Percentiles rank a stretch among this genome's conserved stretches.
Conservation (phyloP, 2,329 filamentous ascomycete genomes). For the Aspergillus aculeatinus region DNA sequence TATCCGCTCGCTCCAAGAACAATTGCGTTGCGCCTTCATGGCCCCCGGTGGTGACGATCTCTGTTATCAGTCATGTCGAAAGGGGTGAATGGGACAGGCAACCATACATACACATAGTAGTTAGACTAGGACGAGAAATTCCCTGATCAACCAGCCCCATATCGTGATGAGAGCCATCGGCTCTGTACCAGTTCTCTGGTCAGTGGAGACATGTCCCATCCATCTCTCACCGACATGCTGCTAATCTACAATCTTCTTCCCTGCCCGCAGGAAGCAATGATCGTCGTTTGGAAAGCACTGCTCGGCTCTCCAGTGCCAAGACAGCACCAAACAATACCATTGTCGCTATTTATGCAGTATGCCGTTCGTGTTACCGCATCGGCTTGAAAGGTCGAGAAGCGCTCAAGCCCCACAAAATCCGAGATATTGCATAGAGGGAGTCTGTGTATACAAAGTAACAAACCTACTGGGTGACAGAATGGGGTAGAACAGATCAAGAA, state of each 20-base stretch:
- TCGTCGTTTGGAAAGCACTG: neutral
- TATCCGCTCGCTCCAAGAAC: neutral
- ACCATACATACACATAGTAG: neutral
- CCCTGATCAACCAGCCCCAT: neutral
- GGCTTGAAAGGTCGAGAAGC: neutral
- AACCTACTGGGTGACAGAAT: neutral
- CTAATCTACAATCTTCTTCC: neutral
- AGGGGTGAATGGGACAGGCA: neutral
- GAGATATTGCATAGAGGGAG: neutral
- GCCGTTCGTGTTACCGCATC: conserved; percentile 2
- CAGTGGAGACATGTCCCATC: neutral
- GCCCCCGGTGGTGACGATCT: neutral
- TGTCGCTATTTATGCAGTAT: neutral
- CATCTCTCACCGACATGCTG: neutral
- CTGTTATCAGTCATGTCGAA: neutral
- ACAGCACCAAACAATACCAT: neutral
- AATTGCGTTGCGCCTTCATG: neutral
- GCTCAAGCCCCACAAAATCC: neutral
- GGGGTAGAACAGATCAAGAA: neutral
- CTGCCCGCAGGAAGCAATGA: neutral
- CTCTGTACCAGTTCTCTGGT: neutral
- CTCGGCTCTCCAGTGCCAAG: neutral
- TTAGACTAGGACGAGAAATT: neutral
- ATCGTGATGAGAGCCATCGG: neutral
- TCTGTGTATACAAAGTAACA: neutral